Evolutionary conservation across 768 basidiomycete genomes (phyloP).

Genomic region (Hericium alpestre): DNA sequence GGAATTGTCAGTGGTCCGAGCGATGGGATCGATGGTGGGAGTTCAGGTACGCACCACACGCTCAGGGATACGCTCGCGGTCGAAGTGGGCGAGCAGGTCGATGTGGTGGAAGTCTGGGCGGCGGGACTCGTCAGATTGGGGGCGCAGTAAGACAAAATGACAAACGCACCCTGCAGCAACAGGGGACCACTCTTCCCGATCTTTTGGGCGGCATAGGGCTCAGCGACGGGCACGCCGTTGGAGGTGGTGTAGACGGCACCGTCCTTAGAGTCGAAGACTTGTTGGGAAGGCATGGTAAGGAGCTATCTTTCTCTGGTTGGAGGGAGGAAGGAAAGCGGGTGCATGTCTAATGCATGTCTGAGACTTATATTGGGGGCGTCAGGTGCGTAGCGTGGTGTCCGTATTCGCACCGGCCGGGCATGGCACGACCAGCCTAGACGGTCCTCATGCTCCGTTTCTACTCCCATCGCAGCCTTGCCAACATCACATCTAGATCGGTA

Average conservation of each 20-base stretch:
- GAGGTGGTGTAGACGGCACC: conserved; percentile 74
- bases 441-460: neutral
- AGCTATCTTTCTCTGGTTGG: neutral
- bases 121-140: conserved; percentile 12
- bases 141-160: neutral
- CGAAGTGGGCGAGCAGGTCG: conserved; percentile 85
- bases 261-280: conserved; percentile 44
- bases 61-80: conserved; percentile 93
- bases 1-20: neutral
- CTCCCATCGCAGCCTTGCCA: neutral
- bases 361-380: neutral
- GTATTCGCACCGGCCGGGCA: neutral
- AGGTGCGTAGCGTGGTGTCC: neutral
- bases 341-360: neutral
- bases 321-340: neutral
- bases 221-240: conserved; percentile 63
- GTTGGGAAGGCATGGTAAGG: conserved; percentile 48
- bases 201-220: conserved; percentile 74
- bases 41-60: conserved; percentile 52
- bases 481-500: neutral
- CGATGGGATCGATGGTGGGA: neutral
- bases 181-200: conserved; percentile 72
- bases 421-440: neutral
- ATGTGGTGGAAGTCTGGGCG: conserved; percentile 77
- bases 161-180: conserved; percentile 64